Base-by-base conservation (phyloP, 352 stramenopile genomes). In the Phytophthora multivora region DNA sequence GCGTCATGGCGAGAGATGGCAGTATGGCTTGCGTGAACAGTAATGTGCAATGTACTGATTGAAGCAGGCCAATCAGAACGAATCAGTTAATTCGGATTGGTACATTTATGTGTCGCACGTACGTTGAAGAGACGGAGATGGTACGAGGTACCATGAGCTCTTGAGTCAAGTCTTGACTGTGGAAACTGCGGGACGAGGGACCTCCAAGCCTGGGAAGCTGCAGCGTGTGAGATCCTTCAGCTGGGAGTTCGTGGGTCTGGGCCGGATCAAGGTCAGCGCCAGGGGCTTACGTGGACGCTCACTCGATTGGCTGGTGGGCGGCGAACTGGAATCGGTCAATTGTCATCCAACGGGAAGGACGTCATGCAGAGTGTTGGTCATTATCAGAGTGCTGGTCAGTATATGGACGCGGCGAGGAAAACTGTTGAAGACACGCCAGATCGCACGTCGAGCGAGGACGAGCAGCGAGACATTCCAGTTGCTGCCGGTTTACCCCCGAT, bases 371-470 rank as follows among this genome's bases (percentile, higher is more conserved):
- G 41, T 65, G 52, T 57, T 63, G 38, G 51, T 57, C 52, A 49
- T 28, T 26, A 8, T 18, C 39, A 59, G 41, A 69, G 36, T 65
- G 52, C 52, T 63, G 30, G 45, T 57, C 52, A 49, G 38, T 26
- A 8, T 13, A 2, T 46, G 39, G 18, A 26, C 6, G 4, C 23
- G 49, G 13, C 42, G 13, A 7, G 16, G 30, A 52, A 58, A 43
- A 30, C 41, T 11, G 28, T 36, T 19, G 33, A 25, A 59, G 63
- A 69, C 30, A 60, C 52, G 23, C 19, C 36, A 10, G 50, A 66
- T 25, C 49, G 45, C 19, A 73, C 58, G n/a, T 64, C 54, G 15
- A 70, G 43, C 18, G 63, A 73, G 18, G 53, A 66, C 25, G 60
- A 70, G 40, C 51, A 47, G 25, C 49, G 52, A 33, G 33, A 33